Conservation (phyloP, 371 early-diverging fungal species). For the Agmasoma carcini region DNA sequence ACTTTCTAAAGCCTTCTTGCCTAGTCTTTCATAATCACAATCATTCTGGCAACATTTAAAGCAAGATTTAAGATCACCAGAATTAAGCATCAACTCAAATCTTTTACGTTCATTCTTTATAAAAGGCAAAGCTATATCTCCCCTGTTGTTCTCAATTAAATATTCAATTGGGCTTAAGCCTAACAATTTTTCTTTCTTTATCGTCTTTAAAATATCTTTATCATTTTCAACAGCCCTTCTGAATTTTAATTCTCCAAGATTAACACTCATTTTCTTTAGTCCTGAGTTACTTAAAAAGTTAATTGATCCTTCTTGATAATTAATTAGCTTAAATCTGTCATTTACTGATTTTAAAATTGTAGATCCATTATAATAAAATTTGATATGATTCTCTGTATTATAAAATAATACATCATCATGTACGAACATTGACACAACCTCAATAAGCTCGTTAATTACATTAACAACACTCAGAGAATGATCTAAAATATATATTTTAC, state of each 20-base stretch:
- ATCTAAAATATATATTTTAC: slow-evolving; percentile 65
- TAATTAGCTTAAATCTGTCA: slow-evolving; percentile 61
- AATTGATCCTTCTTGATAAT: slow-evolving; percentile 63
- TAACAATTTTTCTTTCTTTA: slow-evolving; percentile 75
- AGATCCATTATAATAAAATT: slow-evolving; percentile 79
- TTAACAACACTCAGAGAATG: slow-evolving; percentile 66
- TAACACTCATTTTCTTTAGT: slow-evolving; percentile 66
- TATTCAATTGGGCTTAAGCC: slow-evolving; percentile 92
- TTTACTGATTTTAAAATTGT: slow-evolving; percentile 84
- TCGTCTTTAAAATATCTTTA: slow-evolving; percentile 73
- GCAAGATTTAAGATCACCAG: slow-evolving; percentile 31
- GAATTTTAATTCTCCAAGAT: slow-evolving; percentile 88
- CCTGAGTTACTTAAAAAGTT: slow-evolving; percentile 70
- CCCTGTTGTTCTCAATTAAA: slow-evolving; percentile 86
- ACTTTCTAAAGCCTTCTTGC: slow-evolving; percentile 23
- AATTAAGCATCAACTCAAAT: slow-evolving; percentile 62
- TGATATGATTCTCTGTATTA: slow-evolving; percentile 88
- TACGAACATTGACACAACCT: slow-evolving; percentile 84
- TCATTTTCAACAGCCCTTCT: slow-evolving; percentile 77
- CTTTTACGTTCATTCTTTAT: slow-evolving; percentile 78
- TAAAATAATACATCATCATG: slow-evolving; percentile 77
- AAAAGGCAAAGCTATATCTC: slow-evolving; percentile 86
- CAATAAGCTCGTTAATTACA: slow-evolving; percentile 78
- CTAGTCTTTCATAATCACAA: slow-evolving; percentile 25
- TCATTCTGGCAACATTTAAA: slow-evolving; percentile 17